These are phyloP conservation scores for Xanthoconium stramineum DNA, from an alignment of 768 basidiomycete genomes.

Conservation along the genomic window DNA sequence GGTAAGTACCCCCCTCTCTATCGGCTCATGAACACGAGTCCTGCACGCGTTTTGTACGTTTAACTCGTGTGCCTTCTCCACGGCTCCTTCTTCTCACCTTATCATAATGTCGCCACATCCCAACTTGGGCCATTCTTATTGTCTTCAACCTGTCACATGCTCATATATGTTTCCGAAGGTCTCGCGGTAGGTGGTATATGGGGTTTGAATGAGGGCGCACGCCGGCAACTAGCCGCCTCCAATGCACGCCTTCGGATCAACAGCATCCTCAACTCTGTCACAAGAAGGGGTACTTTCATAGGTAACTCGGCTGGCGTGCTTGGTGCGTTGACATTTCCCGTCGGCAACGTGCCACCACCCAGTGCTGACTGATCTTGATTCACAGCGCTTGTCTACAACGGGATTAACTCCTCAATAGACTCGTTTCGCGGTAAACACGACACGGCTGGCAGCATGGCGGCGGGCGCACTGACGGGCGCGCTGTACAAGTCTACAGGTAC, in stretches of 20 bases:
- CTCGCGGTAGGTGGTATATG: slow-evolving; percentile 92
- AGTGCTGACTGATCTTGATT: slow-evolving; percentile 34
- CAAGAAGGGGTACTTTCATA: slow-evolving; percentile 94
- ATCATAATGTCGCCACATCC: slow-evolving; percentile 55
- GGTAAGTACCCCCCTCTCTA: slow-evolving; percentile 73
- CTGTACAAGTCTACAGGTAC: slow-evolving; percentile 93
- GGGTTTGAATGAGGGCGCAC: slow-evolving; percentile 93
- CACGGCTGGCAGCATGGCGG: slow-evolving; percentile 84
- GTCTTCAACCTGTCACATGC: slow-evolving; percentile 77
- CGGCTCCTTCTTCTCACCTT: slow-evolving; percentile 60
- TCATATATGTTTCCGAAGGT: slow-evolving; percentile 69
- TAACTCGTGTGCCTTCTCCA: slow-evolving; percentile 45
- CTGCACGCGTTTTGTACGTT: slow-evolving; percentile 45
- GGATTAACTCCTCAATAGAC: slow-evolving; percentile 93
- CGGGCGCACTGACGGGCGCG: slow-evolving; percentile 86
- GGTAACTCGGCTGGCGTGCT: slow-evolving; percentile 98
- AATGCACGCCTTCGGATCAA: slow-evolving; percentile 91
- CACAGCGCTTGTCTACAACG: slow-evolving; percentile 93
- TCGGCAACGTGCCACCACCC: slow-evolving; percentile 25
- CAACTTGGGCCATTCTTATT: slow-evolving; percentile 72
- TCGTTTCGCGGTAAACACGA: slow-evolving; percentile 88
- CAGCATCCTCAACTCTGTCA: slow-evolving; percentile 94
- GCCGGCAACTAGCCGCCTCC: slow-evolving; percentile 80
- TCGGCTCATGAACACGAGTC: slow-evolving; percentile 48
- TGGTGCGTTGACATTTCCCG: slow-evolving; percentile 59